Evolutionary conservation across 805 yeast species (phyloP), one percentile per base, ranked within the genome.

Genomic region (Hanseniaspora occidentalis): DNA sequence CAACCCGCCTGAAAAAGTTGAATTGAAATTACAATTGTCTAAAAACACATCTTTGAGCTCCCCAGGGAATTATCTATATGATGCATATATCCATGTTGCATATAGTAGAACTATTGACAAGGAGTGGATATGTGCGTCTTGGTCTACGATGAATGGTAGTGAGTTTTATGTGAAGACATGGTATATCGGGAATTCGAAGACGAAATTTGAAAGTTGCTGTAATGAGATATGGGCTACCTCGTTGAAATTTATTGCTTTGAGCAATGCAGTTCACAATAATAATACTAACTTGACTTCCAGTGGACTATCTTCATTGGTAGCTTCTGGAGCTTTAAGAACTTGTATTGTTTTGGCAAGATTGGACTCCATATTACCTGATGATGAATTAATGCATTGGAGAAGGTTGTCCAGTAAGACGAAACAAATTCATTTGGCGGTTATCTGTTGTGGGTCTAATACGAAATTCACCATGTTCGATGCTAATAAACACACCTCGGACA

Each of bases 91-190:
- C 18, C 97, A 92, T 54, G 67, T 92, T 9, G 85, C 95, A 1
- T 89, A 88, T 51, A 84, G 85, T 23, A 58, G 94, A 39, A 80
- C 95, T 0, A 65, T 73, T 3, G 95, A 88, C 56, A 77, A 76
- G 45, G 75, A 74, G 41, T 89, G 96, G 95, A 68, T 85, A 35
- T 75, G 78, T 18, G 94, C 84, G 0, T 79, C 94, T 1, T 85
- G 96, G 94, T 69, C 92, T 0, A 95, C 89, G 52, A 89, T 88
- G 37, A 70, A 71, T 54, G 95, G 95, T 0, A 65, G 66, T 3
- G 67, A 74, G 10, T 71, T 77, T 14, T 68, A 66, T 36, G 70
- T 78, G 0, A 78, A 75, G 47, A 70, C 85, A 0, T 82, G 89
- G 88, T 69, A 67, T 48, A 68, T 53, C 54, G 60, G 61, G 40